Percentiles rank a stretch among this genome's conserved stretches.
Conservation (phyloP, 768 basidiomycete genomes). For the Collybia sp. region DNA sequence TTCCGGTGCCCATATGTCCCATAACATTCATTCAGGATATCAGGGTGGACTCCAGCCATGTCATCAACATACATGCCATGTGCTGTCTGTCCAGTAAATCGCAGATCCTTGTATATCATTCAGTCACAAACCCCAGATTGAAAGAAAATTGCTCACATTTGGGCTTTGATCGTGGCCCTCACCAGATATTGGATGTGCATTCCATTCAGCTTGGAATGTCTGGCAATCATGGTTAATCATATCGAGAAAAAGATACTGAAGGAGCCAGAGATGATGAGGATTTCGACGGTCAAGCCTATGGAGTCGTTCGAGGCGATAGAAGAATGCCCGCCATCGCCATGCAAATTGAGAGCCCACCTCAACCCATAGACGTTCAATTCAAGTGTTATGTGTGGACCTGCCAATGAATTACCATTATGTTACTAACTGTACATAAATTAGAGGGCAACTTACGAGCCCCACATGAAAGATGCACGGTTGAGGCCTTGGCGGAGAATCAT, state of each 20-base stretch:
- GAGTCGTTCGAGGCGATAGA: constrained; percentile 24
- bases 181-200: constrained; percentile 29
- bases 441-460: constrained; percentile 17
- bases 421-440: neutral
- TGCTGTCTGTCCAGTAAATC: neutral
- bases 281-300: constrained; percentile 27
- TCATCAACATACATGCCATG: neutral
- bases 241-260: constrained; percentile 35
- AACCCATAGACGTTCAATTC: constrained; percentile 41
- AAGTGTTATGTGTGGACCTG: constrained; percentile 33
- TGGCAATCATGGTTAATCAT: constrained; percentile 30
- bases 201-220: constrained; percentile 31
- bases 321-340: constrained; percentile 36
- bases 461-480: constrained; percentile 25
- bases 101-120: neutral
- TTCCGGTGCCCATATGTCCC: too few relatives aligned
- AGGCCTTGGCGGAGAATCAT: constrained; percentile 29
- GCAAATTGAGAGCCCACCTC: constrained; percentile 36
- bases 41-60: constrained; percentile 1
- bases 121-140: neutral
- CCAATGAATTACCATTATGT: neutral
- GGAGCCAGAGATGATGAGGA: constrained; percentile 34
- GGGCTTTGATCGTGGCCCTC: constrained; percentile 17
- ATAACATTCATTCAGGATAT: neutral
- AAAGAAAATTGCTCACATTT: constrained; percentile 5